Evolutionary conservation across 768 basidiomycete species (phyloP).

Genomic region (Tulasnella sp.): DNA sequence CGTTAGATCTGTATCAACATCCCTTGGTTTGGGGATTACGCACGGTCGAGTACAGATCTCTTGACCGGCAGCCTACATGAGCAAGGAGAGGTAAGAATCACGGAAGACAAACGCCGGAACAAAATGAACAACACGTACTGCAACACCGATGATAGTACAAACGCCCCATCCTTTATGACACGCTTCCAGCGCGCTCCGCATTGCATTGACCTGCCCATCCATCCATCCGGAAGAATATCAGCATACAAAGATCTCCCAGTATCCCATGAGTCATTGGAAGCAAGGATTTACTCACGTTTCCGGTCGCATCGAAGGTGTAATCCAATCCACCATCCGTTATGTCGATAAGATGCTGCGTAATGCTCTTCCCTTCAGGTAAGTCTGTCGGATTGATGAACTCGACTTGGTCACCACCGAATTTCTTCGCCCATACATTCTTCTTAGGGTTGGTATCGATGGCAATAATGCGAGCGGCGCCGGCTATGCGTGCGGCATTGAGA

Average conservation of each 20-base stretch:
- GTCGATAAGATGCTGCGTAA: conserved; percentile 82
- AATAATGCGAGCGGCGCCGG: conserved; percentile 80
- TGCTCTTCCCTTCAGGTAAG: conserved; percentile 69
- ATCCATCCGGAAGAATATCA: neutral
- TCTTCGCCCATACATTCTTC: conserved; percentile 80
- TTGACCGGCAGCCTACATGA: conserved; percentile 62
- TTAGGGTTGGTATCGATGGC: conserved; percentile 80
- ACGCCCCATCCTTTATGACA: conserved; percentile 99
- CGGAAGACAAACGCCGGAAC: too few species aligned
- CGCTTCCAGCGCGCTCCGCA: conserved; percentile 93
- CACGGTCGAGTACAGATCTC: conserved; percentile 86
- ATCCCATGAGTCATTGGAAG: too few species aligned
- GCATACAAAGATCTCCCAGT: too few species aligned
- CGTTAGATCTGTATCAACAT: neutral
- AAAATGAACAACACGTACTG: conserved; percentile 27
- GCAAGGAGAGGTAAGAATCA: too few species aligned
- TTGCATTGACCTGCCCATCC: conserved; percentile 65
- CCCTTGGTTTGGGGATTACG: conserved; percentile 24
- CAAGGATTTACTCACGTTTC: conserved; percentile 44
- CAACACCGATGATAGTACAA: conserved; percentile 90
- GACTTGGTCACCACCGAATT: conserved; percentile 70
- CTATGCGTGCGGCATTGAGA: conserved; percentile 63
- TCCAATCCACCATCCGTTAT: conserved; percentile 95
- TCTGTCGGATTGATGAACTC: conserved; percentile 82
- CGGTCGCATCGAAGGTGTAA: conserved; percentile 95